phyloP scores from a whole-genome alignment of 2,329 filamentous ascomycete species.

The Trichophyton verrucosum region DNA sequence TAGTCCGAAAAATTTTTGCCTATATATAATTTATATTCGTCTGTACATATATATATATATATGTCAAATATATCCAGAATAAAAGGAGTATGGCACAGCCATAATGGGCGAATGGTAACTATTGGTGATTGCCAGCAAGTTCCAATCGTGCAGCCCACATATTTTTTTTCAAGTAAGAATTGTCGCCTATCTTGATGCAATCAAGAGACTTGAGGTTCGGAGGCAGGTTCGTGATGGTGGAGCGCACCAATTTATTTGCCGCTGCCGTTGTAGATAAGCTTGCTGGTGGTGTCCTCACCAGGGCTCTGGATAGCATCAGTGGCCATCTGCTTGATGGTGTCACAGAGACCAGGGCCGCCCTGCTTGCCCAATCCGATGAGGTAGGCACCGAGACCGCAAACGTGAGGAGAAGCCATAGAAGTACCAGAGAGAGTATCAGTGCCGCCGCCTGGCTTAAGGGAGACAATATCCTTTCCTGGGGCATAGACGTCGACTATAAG shows the following conservation, averaged over 20 bases:
- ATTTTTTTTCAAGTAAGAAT: background rate
- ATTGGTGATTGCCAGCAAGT: background rate
- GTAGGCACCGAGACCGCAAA: slow-evolving; percentile 44
- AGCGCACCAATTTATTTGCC: background rate
- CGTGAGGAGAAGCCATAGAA: slow-evolving; percentile 31
- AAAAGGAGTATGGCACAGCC: background rate
- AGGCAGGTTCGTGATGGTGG: background rate
- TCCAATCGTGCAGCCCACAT: background rate
- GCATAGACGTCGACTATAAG: slow-evolving; percentile 44
- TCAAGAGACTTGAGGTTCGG: background rate
- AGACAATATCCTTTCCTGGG: slow-evolving; percentile 42
- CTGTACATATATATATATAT: background rate
- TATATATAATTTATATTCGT: background rate
- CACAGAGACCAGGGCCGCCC: slow-evolving; percentile 31
- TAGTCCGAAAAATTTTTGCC: background rate
- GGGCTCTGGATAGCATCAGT: slow-evolving; percentile 15
- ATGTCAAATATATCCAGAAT: background rate
- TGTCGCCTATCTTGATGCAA: background rate
- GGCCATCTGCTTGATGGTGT: slow-evolving; percentile 44
- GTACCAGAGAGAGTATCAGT: slow-evolving; percentile 33
- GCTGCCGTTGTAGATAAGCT: slow-evolving; percentile 20
- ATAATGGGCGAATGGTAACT: background rate
- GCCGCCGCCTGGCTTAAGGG: slow-evolving; percentile 36
- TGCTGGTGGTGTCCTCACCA: slow-evolving; percentile 17
- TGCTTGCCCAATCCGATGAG: slow-evolving; percentile 40